These are phyloP conservation scores for Cicer pinnatifidum DNA, from an alignment of 306 rosid species.

Conservation along the genomic window DNA sequence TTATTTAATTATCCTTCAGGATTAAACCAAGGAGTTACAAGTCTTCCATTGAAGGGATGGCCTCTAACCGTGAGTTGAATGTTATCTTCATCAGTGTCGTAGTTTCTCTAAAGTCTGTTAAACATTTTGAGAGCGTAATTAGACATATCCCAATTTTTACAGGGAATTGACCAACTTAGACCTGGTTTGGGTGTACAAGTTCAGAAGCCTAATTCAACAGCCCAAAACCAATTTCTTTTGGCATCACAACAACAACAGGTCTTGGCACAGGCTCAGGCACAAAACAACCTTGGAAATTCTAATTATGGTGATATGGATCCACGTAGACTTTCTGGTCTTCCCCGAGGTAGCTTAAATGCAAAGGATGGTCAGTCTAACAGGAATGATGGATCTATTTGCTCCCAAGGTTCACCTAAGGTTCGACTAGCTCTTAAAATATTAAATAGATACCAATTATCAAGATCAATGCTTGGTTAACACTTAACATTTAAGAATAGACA, in stretches of 20 bases:
- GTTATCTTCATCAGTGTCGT: slow-evolving; percentile 11
- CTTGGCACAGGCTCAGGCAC: slow-evolving; percentile 80
- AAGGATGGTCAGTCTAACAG: slow-evolving; percentile 73
- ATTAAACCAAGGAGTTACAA: slow-evolving; percentile 68
- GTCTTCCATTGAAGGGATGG: slow-evolving; percentile 89
- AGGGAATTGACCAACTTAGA: slow-evolving; percentile 88
- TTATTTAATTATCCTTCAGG: slow-evolving; percentile 56
- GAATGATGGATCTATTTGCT: slow-evolving; percentile 77
- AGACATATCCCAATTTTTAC: slow-evolving; percentile 41
- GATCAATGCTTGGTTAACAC: slow-evolving; percentile 18
- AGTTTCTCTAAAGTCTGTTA: slow-evolving; percentile 25
- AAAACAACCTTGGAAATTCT: slow-evolving; percentile 64
- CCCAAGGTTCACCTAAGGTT: slow-evolving; percentile 88
- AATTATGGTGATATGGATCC: slow-evolving; percentile 79
- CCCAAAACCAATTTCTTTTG: slow-evolving; percentile 67
- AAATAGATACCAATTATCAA: slow-evolving; percentile 12
- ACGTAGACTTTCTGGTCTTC: slow-evolving; percentile 73
- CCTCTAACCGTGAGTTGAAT: slow-evolving; percentile 84
- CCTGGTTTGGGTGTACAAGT: slow-evolving; percentile 82
- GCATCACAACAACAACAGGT: slow-evolving; percentile 79
- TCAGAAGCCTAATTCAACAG: slow-evolving; percentile 72
- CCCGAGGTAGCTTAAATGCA: slow-evolving; percentile 68
- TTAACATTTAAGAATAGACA: slow-evolving; percentile 29
- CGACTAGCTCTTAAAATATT: slow-evolving; percentile 37
- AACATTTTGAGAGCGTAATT: slow-evolving; percentile 38